These are phyloP conservation scores for Graphiopsis chlorocephala DNA, from an alignment of 2,329 filamentous ascomycete species.

Conservation along the genomic window DNA sequence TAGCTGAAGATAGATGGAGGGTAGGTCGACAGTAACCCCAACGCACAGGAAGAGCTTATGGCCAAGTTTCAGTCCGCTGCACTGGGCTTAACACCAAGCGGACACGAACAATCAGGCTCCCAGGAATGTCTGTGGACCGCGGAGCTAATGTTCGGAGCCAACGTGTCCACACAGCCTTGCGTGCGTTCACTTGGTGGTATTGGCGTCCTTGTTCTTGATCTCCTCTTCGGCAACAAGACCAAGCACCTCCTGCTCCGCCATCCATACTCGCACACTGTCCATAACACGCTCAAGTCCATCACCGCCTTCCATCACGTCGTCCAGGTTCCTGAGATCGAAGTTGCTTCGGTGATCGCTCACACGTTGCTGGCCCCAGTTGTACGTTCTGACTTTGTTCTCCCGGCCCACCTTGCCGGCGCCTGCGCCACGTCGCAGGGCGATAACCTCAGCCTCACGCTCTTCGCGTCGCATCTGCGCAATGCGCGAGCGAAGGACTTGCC, in stretches of 20 bases:
- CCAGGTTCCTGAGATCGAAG: conserved; percentile 73
- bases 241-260: conserved; percentile 71
- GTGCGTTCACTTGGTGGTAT: background rate
- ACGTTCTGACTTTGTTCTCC: conserved; percentile 90
- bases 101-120: background rate
- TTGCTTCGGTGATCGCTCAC: conserved; percentile 88
- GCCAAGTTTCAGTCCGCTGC: background rate
- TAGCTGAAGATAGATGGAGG: background rate
- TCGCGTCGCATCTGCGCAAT: conserved; percentile 78
- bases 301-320: conserved; percentile 74
- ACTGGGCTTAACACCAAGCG: background rate
- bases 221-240: conserved; percentile 49
- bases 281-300: conserved; percentile 72
- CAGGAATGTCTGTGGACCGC: background rate
- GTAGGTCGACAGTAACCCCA: background rate
- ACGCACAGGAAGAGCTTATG: background rate
- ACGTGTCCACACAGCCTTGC: background rate
- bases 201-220: conserved; percentile 21
- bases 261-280: conserved; percentile 73
- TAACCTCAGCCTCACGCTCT: conserved; percentile 76
- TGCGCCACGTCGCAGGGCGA: conserved; percentile 71
- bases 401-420: conserved; percentile 78
- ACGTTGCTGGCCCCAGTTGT: conserved; percentile 75
- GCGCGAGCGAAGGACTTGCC: conserved; percentile 77
- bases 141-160: background rate